phyloP scores from a whole-genome alignment of 495 filamentous ascomycete genomes.

The Penicillium verhagenii region DNA sequence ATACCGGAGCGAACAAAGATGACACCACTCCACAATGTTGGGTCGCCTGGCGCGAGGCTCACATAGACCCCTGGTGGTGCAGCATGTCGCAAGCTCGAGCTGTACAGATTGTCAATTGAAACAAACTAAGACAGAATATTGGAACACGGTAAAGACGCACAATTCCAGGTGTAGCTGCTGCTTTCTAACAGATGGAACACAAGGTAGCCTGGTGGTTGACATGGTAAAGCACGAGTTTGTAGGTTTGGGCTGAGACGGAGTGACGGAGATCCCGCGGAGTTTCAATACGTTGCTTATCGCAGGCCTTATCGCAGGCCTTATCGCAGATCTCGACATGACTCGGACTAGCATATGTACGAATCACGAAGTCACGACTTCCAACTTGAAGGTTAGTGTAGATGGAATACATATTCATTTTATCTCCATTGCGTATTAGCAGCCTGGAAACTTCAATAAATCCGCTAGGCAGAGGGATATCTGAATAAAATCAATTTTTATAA shows the following conservation, averaged over 20 bases:
- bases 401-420: background rate
- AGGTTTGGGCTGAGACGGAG: background rate
- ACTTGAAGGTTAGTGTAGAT: no score
- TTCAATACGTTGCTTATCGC: constrained; percentile 2
- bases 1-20: constrained; percentile 85
- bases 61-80: constrained; percentile 85
- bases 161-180: constrained; percentile 78
- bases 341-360: no score
- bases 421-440: background rate
- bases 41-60: constrained; percentile 76
- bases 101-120: constrained; percentile 32
- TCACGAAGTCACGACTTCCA: no score
- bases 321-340: background rate
- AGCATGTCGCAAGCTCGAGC: constrained; percentile 75
- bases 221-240: constrained; percentile 18
- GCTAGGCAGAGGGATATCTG: no score
- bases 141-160: constrained; percentile 43
- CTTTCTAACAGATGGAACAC: constrained; percentile 47
- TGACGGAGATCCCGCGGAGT: background rate
- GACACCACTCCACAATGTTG: constrained; percentile 81
- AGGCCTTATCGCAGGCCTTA: background rate
- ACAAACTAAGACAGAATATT: background rate
- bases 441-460: no score
- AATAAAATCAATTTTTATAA: no score
- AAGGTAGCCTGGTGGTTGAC: constrained; percentile 43